Evolutionary conservation across 768 basidiomycete species (phyloP).

Genomic region (Gautieria morchelliformis): DNA sequence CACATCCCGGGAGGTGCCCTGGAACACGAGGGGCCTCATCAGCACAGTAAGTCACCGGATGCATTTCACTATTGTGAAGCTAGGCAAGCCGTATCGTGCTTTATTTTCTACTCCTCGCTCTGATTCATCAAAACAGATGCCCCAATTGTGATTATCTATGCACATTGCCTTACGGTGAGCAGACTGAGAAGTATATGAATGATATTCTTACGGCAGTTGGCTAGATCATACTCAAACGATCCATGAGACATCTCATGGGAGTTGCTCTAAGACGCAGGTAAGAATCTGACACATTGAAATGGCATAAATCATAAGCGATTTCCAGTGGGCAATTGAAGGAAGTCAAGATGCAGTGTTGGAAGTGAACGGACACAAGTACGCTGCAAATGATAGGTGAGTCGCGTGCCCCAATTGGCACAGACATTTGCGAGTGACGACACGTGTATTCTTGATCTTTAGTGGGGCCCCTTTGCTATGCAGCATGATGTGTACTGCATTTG

Average conservation of each 20-base stretch:
- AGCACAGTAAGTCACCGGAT: conserved; percentile 34
- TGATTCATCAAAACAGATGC: conserved; percentile 27
- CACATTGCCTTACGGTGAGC: conserved; percentile 41
- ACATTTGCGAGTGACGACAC: background rate
- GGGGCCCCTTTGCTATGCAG: conserved; percentile 60
- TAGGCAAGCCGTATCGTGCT: conserved; percentile 21
- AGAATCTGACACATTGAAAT: background rate
- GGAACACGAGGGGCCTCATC: conserved; percentile 38
- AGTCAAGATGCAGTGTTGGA: conserved; percentile 41
- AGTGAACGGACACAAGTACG: conserved; percentile 41
- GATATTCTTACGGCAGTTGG: background rate
- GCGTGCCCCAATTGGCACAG: background rate
- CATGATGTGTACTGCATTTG: conserved; percentile 43
- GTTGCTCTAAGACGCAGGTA: conserved; percentile 1
- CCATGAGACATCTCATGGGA: conserved; percentile 53
- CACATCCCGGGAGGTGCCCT: conserved; percentile 33
- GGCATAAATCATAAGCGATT: background rate
- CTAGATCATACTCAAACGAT: conserved; percentile 50
- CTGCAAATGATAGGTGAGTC: conserved; percentile 9
- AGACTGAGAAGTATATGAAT: background rate
- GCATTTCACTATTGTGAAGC: conserved; percentile 48
- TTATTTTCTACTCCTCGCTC: background rate
- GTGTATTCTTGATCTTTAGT: conserved; percentile 37
- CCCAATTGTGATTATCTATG: conserved; percentile 50
- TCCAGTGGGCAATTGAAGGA: conserved; percentile 47